These are phyloP conservation scores for Avena sativa DNA, from an alignment of 176 grass and related monocot genomes.

Conservation along the genomic window DNA sequence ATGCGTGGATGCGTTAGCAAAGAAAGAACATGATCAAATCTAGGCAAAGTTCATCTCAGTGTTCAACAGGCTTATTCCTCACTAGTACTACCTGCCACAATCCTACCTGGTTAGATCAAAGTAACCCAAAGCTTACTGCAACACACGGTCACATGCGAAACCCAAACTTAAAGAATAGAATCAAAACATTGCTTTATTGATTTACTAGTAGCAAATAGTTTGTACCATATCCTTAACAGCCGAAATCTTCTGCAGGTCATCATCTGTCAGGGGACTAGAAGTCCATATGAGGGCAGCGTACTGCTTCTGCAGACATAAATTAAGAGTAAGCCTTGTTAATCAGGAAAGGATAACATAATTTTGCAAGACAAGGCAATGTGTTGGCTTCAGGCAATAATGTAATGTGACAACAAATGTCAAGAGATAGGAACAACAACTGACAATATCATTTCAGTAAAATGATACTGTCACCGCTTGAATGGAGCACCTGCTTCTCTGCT, in stretches of 20 bases:
- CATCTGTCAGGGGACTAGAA: slow-evolving; percentile 61
- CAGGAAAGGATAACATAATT: not conserved
- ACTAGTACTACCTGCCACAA: not conserved
- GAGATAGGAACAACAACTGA: slow-evolving; percentile 16
- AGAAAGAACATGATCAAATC: not conserved
- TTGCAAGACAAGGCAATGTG: not conserved
- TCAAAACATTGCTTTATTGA: not conserved
- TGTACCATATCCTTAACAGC: slow-evolving; percentile 67
- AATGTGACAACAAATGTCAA: slow-evolving; percentile 11
- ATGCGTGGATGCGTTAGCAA: not conserved
- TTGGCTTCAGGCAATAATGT: not conserved
- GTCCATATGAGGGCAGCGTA: slow-evolving; percentile 97
- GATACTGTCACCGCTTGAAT: slow-evolving; percentile 10
- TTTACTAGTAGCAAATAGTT: not conserved
- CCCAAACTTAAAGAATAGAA: slow-evolving; percentile 1
- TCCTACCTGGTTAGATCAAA: not conserved
- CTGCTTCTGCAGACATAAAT: slow-evolving; percentile 64
- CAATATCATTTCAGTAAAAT: slow-evolving; percentile 9
- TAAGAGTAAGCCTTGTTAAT: slow-evolving; percentile 13
- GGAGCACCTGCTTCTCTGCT: slow-evolving; percentile 84
- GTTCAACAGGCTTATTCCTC: not conserved
- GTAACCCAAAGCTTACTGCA: not conserved
- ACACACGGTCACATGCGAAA: not conserved
- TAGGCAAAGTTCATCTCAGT: not conserved
- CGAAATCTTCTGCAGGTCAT: slow-evolving; percentile 67